phyloP scores from a whole-genome alignment of 306 rosid species.

The Pachyrhizus erosus region DNA sequence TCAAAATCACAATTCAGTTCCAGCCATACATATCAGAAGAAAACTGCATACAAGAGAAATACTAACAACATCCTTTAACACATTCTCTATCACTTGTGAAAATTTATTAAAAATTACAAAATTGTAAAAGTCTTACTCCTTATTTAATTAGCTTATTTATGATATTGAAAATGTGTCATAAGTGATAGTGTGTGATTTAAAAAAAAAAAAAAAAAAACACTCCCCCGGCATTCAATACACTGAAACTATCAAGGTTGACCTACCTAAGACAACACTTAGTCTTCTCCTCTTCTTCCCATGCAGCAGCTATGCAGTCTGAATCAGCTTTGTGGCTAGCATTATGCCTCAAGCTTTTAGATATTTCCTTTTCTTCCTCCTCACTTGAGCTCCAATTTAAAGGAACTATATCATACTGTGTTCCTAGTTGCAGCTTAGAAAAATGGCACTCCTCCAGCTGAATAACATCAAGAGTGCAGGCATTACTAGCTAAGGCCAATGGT shows the following conservation, averaged over 20 bases:
- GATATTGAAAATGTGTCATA: not conserved
- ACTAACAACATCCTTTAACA: not conserved
- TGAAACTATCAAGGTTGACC: slow-evolving; percentile 15
- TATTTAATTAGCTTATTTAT: not conserved
- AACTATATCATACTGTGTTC: slow-evolving; percentile 73
- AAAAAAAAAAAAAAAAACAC: no score
- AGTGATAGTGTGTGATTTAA: not conserved
- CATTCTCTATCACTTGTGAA: not conserved
- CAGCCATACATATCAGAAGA: not conserved
- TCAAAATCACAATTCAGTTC: slow-evolving; percentile 31
- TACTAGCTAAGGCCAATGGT: slow-evolving; percentile 61
- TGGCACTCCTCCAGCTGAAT: slow-evolving; percentile 85
- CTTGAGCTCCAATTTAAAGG: slow-evolving; percentile 91
- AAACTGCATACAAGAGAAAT: not conserved
- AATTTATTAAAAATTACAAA: not conserved
- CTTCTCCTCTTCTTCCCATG: slow-evolving; percentile 92
- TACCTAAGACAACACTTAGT: slow-evolving; percentile 86
- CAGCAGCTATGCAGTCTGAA: slow-evolving; percentile 72
- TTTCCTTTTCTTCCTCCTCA: slow-evolving; percentile 93
- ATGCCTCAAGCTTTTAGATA: slow-evolving; percentile 94
- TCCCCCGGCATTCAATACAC: not conserved
- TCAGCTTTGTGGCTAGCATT: slow-evolving; percentile 60
- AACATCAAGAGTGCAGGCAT: slow-evolving; percentile 52
- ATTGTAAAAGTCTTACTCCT: not conserved
- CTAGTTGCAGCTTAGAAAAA: slow-evolving; percentile 77